Evolutionary conservation across 768 basidiomycete species (phyloP).

Genomic region (Suillus alpinus): DNA sequence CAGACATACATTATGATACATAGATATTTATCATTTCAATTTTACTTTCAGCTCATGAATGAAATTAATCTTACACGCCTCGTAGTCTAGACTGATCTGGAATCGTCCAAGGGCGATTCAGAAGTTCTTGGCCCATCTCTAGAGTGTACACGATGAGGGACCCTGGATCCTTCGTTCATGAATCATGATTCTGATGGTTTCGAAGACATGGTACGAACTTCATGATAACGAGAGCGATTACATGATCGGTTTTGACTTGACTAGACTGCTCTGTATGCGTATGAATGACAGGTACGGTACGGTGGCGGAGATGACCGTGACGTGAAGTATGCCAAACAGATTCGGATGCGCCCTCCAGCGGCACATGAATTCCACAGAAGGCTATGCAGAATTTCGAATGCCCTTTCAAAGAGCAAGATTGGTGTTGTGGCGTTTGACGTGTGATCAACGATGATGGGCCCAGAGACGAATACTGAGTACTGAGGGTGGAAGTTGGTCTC

Average conservation of each 20-base stretch:
- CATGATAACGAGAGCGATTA: background rate
- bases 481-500: no score
- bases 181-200: background rate
- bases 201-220: background rate
- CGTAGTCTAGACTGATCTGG: background rate
- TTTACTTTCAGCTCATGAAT: background rate
- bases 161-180: background rate
- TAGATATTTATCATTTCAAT: background rate
- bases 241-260: background rate
- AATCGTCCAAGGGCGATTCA: no score
- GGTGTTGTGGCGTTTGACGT: background rate
- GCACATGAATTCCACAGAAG: no score
- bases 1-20: background rate
- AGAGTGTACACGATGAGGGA: no score
- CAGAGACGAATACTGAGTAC: no score
- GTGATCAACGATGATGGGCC: background rate
- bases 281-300: background rate
- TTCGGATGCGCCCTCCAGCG: background rate
- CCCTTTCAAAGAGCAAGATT: no score
- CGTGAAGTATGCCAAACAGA: background rate
- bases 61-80: background rate
- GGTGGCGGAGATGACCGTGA: constrained; percentile 2
- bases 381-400: background rate
- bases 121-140: no score
- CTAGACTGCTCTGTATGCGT: background rate